Percentiles rank a stretch among this genome's conserved stretches.
These are phyloP conservation scores for Erodium texanum DNA, from an alignment of 441 rosid species.

Conservation along the genomic window DNA sequence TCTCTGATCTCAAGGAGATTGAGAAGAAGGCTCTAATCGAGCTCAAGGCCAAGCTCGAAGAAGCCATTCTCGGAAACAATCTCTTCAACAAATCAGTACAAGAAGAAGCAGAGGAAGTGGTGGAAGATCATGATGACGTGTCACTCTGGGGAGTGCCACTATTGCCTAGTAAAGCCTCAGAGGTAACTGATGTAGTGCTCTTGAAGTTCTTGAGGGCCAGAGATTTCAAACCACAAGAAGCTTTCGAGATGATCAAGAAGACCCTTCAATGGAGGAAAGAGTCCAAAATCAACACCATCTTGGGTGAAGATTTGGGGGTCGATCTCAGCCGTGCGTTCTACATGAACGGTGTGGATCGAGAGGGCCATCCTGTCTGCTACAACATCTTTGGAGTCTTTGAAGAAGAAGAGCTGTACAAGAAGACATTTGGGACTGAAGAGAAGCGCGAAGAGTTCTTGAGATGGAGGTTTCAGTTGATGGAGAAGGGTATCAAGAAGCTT, in stretches of 20 bases:
- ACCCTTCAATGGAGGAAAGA: slow-evolving; percentile 73
- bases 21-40: slow-evolving; percentile 64
- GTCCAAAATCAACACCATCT: slow-evolving; percentile 34
- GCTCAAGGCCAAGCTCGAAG: slow-evolving; percentile 59
- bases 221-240: slow-evolving; percentile 71
- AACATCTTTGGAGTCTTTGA: slow-evolving; percentile 48
- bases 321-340: slow-evolving; percentile 42
- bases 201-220: slow-evolving; percentile 79
- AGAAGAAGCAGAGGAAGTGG: slow-evolving; percentile 7
- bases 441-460: slow-evolving; percentile 48
- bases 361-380: slow-evolving; percentile 73
- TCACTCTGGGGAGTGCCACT: slow-evolving; percentile 74
- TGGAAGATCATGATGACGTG: slow-evolving; percentile 33
- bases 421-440: slow-evolving; percentile 54
- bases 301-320: slow-evolving; percentile 43
- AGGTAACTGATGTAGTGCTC: slow-evolving; percentile 55
- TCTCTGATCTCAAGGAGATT: slow-evolving; percentile 60
- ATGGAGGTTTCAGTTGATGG: slow-evolving; percentile 80
- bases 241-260: slow-evolving; percentile 75
- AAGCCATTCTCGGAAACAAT: slow-evolving; percentile 45
- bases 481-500: slow-evolving; percentile 64
- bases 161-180: slow-evolving; percentile 50
- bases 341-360: slow-evolving; percentile 54
- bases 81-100: slow-evolving; percentile 31
- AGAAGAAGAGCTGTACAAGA: slow-evolving; percentile 45